Conservation (phyloP, 352 stramenopile species). For the Pythium sp. region DNA sequence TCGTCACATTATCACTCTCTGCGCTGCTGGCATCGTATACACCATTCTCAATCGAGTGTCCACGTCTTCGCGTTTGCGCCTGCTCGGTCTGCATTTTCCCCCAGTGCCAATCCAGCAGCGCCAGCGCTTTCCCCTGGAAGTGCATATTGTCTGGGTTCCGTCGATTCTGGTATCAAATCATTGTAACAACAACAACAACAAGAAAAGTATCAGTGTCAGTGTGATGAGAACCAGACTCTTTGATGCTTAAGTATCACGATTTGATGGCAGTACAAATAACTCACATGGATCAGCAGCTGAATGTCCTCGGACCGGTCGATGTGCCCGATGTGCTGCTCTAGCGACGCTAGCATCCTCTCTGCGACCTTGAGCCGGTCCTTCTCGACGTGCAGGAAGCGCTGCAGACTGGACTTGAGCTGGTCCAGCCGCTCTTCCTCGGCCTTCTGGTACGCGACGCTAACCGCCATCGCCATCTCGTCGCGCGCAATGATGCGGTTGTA, state of each 20-base stretch:
- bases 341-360: conserved; percentile 50
- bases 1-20: not conserved
- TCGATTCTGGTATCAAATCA: conserved; percentile 37
- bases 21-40: conserved; percentile 9
- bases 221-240: not conserved
- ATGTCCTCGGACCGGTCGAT: conserved; percentile 79
- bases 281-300: conserved; percentile 73
- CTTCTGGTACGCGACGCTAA: conserved; percentile 84
- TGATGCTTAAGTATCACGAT: not conserved
- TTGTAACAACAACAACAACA: not conserved
- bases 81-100: conserved; percentile 46
- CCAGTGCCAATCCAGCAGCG: conserved; percentile 85
- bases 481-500: conserved; percentile 81
- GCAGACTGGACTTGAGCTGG: conserved; percentile 67
- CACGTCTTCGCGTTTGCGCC: conserved; percentile 1
- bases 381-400: conserved; percentile 74
- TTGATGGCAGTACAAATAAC: conserved; percentile 2
- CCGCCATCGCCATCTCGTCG: conserved; percentile 88
- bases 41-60: conserved; percentile 18
- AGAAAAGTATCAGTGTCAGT: not conserved
- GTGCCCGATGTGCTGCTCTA: conserved; percentile 58
- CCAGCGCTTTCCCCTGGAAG: conserved; percentile 84
- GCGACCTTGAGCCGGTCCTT: conserved; percentile 65
- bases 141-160: conserved; percentile 86
- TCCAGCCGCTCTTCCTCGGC: conserved; percentile 81